Evolutionary conservation across 1,139 yeast genomes (phyloP).

Genomic region (Kodamaea suecica): DNA sequence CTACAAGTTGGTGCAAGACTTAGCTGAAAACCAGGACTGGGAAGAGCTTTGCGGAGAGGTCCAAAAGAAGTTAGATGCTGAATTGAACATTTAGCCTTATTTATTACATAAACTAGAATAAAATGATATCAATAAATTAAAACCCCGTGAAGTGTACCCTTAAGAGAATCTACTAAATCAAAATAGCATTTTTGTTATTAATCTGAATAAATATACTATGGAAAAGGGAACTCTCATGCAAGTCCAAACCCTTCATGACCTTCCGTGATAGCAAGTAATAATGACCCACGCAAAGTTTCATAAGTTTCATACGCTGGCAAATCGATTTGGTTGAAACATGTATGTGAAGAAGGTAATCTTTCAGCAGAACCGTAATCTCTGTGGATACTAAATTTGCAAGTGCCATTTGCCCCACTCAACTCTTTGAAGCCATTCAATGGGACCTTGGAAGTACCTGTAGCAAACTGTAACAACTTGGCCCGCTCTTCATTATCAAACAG

Average conservation of each 20-base stretch:
- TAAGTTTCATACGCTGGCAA: slow-evolving; percentile 90
- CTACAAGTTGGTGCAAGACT: slow-evolving; percentile 27
- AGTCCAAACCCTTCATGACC: slow-evolving; percentile 97
- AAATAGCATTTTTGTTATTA: too few species aligned
- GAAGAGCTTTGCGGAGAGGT: slow-evolving; percentile 4
- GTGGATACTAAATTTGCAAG: slow-evolving; percentile 84
- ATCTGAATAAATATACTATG: too few species aligned
- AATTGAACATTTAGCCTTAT: too few species aligned
- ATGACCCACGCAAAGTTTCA: slow-evolving; percentile 76
- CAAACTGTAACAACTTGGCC: slow-evolving; percentile 90
- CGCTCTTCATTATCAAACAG: slow-evolving; percentile 93
- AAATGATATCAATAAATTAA: too few species aligned
- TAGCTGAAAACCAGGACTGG: slow-evolving; percentile 19
- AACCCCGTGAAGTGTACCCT: too few species aligned
- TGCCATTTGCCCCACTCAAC: slow-evolving; percentile 83
- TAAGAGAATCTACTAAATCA: too few species aligned
- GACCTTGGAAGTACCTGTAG: slow-evolving; percentile 96
- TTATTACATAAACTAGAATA: too few species aligned
- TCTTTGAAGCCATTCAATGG: slow-evolving; percentile 93
- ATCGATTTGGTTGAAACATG: slow-evolving; percentile 94
- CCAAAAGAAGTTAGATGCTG: slow-evolving; percentile 1
- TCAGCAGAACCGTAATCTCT: slow-evolving; percentile 85
- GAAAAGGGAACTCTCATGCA: slow-evolving; percentile 42
- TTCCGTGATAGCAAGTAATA: slow-evolving; percentile 84
- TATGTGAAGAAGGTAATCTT: slow-evolving; percentile 91